Evolutionary conservation across 1,139 yeast species (phyloP).

Genomic region (Saccharomycopsis hybrid): DNA sequence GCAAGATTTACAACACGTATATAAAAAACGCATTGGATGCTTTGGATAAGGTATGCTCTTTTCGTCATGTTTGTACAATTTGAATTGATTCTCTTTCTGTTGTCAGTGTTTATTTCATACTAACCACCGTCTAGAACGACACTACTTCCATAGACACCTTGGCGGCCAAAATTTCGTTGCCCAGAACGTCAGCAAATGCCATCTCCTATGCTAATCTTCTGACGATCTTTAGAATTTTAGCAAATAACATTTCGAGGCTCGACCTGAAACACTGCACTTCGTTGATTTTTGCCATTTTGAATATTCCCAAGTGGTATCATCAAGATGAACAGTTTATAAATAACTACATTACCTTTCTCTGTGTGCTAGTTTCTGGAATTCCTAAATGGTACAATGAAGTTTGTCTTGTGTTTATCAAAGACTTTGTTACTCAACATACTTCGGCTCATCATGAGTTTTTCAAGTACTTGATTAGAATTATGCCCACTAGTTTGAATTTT

Average conservation of each 20-base stretch:
- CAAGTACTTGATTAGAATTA: conserved; percentile 53
- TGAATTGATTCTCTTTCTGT: conserved; percentile 14
- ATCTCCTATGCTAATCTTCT: conserved; percentile 36
- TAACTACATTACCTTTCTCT: conserved; percentile 61
- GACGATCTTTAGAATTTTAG: conserved; percentile 40
- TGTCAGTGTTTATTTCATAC: conserved; percentile 19
- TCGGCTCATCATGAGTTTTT: conserved; percentile 62
- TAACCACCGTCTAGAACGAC: conserved; percentile 30
- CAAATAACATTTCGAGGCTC: conserved; percentile 46
- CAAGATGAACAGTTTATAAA: conserved; percentile 35
- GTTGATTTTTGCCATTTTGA: conserved; percentile 45
- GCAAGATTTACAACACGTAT: conserved; percentile 36
- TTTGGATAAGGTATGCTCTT: conserved; percentile 48
- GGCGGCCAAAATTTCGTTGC: conserved; percentile 39
- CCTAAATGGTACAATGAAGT: conserved; percentile 90
- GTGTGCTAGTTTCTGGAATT: conserved; percentile 73
- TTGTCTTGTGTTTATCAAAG: conserved; percentile 55
- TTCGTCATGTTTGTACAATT: conserved; percentile 13
- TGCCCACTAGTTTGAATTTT: conserved; percentile 73
- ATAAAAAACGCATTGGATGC: conserved; percentile 66
- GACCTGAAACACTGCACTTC: conserved; percentile 38
- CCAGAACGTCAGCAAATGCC: conserved; percentile 36
- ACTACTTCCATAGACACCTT: conserved; percentile 39
- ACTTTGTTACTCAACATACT: conserved; percentile 37
- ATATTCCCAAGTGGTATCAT: conserved; percentile 53